These are phyloP conservation scores for Scheffersomyces stipitis DNA, from an alignment of 805 yeast genomes.

Conservation along the genomic window DNA sequence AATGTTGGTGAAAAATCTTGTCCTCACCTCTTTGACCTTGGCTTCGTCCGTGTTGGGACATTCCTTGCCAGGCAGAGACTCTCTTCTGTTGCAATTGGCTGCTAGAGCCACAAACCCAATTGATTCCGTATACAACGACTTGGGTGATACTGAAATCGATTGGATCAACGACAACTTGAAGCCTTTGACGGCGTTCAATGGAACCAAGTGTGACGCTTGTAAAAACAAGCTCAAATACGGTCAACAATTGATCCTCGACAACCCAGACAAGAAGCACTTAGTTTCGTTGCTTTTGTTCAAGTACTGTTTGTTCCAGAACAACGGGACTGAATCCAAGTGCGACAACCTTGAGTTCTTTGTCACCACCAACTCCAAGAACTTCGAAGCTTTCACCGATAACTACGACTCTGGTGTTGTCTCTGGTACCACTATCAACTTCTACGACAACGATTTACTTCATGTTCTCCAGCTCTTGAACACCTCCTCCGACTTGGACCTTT, in stretches of 20 bases:
- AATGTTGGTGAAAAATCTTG: background rate
- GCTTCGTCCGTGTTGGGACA: constrained; percentile 11
- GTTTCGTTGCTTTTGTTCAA: constrained; percentile 35
- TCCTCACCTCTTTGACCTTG: background rate
- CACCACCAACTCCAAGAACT: constrained; percentile 24
- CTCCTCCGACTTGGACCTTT: constrained; percentile 36
- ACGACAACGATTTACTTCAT: constrained; percentile 40
- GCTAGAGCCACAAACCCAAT: constrained; percentile 21
- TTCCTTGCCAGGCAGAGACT: constrained; percentile 25
- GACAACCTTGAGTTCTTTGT: constrained; percentile 38
- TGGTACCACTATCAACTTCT: constrained; percentile 31
- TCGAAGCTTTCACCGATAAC: constrained; percentile 5
- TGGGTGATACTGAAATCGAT: constrained; percentile 26
- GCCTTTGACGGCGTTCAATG: constrained; percentile 28
- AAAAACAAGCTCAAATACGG: constrained; percentile 35
- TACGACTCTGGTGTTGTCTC: constrained; percentile 23
- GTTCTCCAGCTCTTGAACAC: constrained; percentile 35
- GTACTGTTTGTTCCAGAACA: constrained; percentile 30
- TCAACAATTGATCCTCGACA: constrained; percentile 20
- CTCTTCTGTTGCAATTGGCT: constrained; percentile 20
- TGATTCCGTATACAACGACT: constrained; percentile 24
- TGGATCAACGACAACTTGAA: constrained; percentile 27
- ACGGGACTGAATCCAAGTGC: constrained; percentile 30
- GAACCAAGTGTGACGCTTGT: constrained; percentile 35
- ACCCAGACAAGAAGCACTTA: constrained; percentile 36